phyloP scores from a whole-genome alignment of 2,329 filamentous ascomycete species.

The Endoconidiophora laricicola region DNA sequence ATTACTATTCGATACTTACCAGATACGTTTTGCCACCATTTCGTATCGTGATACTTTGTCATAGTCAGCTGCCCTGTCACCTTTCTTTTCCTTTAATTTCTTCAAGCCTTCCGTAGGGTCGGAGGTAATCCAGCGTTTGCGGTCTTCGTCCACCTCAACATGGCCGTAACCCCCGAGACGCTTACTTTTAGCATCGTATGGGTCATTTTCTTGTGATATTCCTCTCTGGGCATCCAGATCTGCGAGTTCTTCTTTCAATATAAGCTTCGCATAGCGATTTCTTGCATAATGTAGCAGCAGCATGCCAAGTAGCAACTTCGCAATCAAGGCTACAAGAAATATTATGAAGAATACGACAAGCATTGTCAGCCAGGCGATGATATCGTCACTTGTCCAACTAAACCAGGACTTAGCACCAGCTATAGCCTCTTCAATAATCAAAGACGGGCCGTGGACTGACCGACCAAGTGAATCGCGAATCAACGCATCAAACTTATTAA shows the following conservation, averaged over 20 bases:
- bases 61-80: constrained; percentile 32
- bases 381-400: constrained; percentile 51
- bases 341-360: constrained; percentile 67
- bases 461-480: constrained; percentile 61
- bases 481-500: constrained; percentile 62
- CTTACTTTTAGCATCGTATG: constrained; percentile 53
- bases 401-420: constrained; percentile 29
- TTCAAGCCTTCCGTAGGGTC: constrained; percentile 61
- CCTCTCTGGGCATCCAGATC: constrained; percentile 28
- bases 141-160: constrained; percentile 78
- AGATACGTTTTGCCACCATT: constrained; percentile 94
- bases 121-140: constrained; percentile 68
- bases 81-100: constrained; percentile 33
- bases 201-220: constrained; percentile 22
- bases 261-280: constrained; percentile 67
- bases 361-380: constrained; percentile 66
- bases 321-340: constrained; percentile 69
- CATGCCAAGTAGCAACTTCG: constrained; percentile 83
- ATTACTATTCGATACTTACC: constrained; percentile 36
- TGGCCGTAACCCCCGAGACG: constrained; percentile 68
- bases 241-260: constrained; percentile 42
- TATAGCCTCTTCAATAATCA: constrained; percentile 13
- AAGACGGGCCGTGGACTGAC: constrained; percentile 43
- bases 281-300: constrained; percentile 62
- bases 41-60: constrained; percentile 65